A percentile compares a stretch with the other conserved stretches of the same genome.
phyloP scores from a whole-genome alignment of 2,329 filamentous ascomycete genomes.

The Aspergillus pseudonomiae region DNA sequence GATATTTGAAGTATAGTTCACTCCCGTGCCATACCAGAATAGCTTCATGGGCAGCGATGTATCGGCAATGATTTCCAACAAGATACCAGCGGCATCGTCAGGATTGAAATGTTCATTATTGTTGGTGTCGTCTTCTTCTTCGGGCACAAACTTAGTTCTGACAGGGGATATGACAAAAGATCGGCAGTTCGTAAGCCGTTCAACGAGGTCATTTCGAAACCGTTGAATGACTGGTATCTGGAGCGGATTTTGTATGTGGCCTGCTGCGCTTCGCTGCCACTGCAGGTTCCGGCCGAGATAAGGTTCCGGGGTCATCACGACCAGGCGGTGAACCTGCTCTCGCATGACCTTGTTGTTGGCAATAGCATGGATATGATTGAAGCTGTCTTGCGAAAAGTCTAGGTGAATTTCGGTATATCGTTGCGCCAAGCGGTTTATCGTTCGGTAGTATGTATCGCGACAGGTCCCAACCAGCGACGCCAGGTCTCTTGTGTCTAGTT shows the following conservation, averaged over 20 bases:
- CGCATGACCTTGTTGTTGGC: constrained; percentile 12
- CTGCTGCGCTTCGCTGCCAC: constrained; percentile 14
- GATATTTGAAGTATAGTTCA: constrained; percentile 12
- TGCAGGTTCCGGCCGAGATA: constrained; percentile 10
- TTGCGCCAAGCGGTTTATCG: constrained; percentile 14
- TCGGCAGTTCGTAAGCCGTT: constrained; percentile 10
- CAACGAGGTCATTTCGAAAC: constrained; percentile 10
- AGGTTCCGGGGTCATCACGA: constrained; percentile 16
- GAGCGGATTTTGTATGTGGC: constrained; percentile 10
- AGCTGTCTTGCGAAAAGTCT: constrained; percentile 13
- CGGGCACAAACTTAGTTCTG: not conserved
- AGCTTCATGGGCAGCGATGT: constrained; percentile 12
- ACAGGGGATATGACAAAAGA: constrained; percentile 17
- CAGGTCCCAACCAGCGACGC: constrained; percentile 16
- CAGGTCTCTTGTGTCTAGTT: constrained; percentile 14
- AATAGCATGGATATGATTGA: constrained; percentile 17
- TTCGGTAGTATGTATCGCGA: constrained; percentile 9
- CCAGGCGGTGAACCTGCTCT: constrained; percentile 14
- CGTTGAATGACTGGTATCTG: constrained; percentile 9
- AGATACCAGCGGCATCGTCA: constrained; percentile 13
- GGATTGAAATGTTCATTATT: constrained; percentile 7
- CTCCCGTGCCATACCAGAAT: constrained; percentile 18
- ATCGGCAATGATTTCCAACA: constrained; percentile 14
- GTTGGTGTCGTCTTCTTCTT: not conserved
- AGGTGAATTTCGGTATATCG: constrained; percentile 15